Evolutionary conservation across 345 rosid genomes (phyloP), one percentile per base, ranked within the genome.

Genomic region (Eutrema yunnanense): DNA sequence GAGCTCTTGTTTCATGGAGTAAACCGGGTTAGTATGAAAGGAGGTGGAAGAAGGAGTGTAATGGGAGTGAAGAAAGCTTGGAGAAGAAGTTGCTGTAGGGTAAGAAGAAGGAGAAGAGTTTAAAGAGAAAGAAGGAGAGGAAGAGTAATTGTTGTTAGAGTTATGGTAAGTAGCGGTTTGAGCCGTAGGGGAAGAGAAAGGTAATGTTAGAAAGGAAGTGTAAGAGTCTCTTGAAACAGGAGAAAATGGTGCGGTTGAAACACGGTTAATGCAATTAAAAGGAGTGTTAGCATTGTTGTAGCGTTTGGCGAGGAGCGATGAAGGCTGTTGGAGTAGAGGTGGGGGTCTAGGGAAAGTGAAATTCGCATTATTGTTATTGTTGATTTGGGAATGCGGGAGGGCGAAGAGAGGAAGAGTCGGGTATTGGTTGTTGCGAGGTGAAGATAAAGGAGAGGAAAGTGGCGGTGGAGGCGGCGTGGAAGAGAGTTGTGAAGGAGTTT

Each of bases 1-100:
- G 87, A 85, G 92, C 83, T 88, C 96, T 32, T 75, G 81, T 82
- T 80, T 84, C 57, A 67, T 41, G 40, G 68, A 66, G 73, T 72
- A 74, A 69, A 63, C 70, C 2, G 78, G 65, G 40, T 51, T 67
- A n/a, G 68, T 64, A 29, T 78, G 72, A 9, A 71, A 66, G 36
- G 78, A 51, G 58, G 75, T 78, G 62, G 77, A 66, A 60, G 58
- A 62, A 47, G 77, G 64, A 77, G 71, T 67, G 78, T 71, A 72
- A 56, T 76, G 73, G 44, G 60, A 54, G 26, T 36, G 73, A 37
- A 68, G 76, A 55, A 53, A 57, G 40, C 62, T 65, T 64, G 62
- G 76, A 30, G 76, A 71, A 71, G 80, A 65, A 58, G 72, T 47
- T 47, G 30, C 0, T 41, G 72, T 1, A 54, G 80, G 71, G 71